Conservation (phyloP, 164 flowering plant genomes). For the Vitis rupestris region DNA sequence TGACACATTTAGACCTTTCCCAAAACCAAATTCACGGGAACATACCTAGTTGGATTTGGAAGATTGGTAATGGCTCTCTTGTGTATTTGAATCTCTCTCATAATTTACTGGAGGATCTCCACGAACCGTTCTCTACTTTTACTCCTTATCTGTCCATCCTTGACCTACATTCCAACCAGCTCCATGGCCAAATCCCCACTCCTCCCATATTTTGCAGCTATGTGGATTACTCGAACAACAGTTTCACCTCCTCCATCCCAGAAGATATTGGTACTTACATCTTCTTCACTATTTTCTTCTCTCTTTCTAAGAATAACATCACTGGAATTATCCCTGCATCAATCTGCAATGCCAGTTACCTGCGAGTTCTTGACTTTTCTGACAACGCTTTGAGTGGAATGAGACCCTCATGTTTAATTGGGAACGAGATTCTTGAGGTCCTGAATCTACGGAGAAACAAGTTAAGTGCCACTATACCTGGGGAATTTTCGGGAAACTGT, state of each 20-base stretch:
- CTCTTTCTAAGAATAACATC: too few relatives aligned
- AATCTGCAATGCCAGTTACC: conserved; percentile 38
- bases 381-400: conserved; percentile 37
- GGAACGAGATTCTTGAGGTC: conserved; percentile 18
- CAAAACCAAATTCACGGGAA: too few relatives aligned
- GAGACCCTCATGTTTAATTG: conserved; percentile 44
- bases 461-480: conserved; percentile 38
- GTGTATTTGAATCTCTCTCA: too few relatives aligned
- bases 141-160: conserved; percentile 13
- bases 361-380: conserved; percentile 53
- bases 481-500: conserved; percentile 26
- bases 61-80: too few relatives aligned
- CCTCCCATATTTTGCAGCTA: conserved; percentile 15
- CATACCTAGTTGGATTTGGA: too few relatives aligned
- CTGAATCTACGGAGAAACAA: conserved; percentile 50
- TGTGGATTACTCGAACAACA: conserved; percentile 32
- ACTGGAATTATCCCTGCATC: conserved; percentile 12
- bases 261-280: conserved; percentile 16
- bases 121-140: background rate
- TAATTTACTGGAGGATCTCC: too few relatives aligned
- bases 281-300: too few relatives aligned
- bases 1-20: too few relatives aligned
- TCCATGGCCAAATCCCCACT: background rate
- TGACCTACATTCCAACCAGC: conserved; percentile 24
- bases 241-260: conserved; percentile 25